phyloP scores from a whole-genome alignment of 75 land plant species.

The Picea sitchensis region DNA sequence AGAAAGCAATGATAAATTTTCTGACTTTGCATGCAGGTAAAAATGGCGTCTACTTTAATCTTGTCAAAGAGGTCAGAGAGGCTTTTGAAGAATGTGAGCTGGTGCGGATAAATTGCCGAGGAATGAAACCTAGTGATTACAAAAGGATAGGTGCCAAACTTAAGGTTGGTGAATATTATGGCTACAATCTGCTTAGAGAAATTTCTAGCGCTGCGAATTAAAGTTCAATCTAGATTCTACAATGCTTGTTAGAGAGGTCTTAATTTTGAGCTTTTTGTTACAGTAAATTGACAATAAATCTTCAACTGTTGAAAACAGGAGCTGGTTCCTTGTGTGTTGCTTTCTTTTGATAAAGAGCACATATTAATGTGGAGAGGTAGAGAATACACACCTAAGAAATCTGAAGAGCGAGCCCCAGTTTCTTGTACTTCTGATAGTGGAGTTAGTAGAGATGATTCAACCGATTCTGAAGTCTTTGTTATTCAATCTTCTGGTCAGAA shows the following conservation, averaged over 20 bases:
- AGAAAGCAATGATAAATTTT: background rate
- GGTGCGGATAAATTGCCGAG: slow-evolving; percentile 77
- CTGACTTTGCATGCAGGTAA: slow-evolving; percentile 45
- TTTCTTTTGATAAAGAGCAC: slow-evolving; percentile 79
- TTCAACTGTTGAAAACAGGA: slow-evolving; percentile 42
- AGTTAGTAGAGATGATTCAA: background rate
- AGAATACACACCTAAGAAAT: slow-evolving; percentile 51
- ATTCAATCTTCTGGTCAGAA: background rate
- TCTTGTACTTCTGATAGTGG: background rate
- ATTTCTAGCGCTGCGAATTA: background rate
- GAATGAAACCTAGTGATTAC: slow-evolving; percentile 75
- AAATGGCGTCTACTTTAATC: slow-evolving; percentile 81
- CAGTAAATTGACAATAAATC: background rate
- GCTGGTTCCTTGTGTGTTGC: slow-evolving; percentile 67
- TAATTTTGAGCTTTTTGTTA: background rate
- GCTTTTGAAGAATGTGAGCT: slow-evolving; percentile 89
- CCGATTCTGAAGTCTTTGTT: background rate
- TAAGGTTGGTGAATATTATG: slow-evolving; percentile 37
- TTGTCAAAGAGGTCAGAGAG: slow-evolving; percentile 59
- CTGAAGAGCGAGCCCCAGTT: background rate
- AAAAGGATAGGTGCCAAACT: slow-evolving; percentile 92
- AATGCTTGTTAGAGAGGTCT: background rate
- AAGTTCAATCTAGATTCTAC: background rate
- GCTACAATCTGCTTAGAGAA: background rate
- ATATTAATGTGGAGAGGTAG: slow-evolving; percentile 80